Evolutionary conservation across 2,329 filamentous ascomycete genomes (phyloP).

Genomic region (Plectosphaerella cucumerina): DNA sequence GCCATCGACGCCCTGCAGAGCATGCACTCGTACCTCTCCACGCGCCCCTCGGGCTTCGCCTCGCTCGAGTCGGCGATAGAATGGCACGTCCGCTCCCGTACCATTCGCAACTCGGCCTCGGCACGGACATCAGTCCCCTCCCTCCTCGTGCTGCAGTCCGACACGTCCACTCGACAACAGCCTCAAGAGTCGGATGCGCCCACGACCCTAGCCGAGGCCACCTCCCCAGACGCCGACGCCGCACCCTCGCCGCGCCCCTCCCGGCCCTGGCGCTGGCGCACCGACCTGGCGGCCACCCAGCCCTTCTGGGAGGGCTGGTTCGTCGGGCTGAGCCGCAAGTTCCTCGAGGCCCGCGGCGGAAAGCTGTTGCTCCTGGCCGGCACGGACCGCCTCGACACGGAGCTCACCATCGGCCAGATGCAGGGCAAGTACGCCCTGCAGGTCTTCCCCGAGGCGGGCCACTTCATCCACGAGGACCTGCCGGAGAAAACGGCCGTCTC

Average conservation of each 20-base stretch:
- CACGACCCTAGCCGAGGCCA: constrained; percentile 13
- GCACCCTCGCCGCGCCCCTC: constrained; percentile 13
- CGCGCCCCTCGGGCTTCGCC: constrained; percentile 74
- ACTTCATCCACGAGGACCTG: constrained; percentile 95
- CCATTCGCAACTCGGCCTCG: constrained; percentile 77
- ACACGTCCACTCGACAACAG: neutral
- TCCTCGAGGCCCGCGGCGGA: constrained; percentile 74
- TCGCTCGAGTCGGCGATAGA: constrained; percentile 77
- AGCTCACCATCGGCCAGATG: constrained; percentile 95
- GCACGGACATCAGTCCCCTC: constrained; percentile 84
- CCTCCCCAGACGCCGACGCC: neutral
- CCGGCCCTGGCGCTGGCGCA: constrained; percentile 76
- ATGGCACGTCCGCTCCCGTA: constrained; percentile 89
- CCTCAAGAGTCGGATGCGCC: too few species aligned
- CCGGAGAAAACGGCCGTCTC: constrained; percentile 84
- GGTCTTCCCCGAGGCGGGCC: constrained; percentile 90
- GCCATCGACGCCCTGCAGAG: constrained; percentile 91
- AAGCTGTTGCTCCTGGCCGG: constrained; percentile 84
- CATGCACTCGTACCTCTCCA: constrained; percentile 89
- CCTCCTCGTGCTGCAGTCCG: constrained; percentile 52
- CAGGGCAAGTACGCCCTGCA: constrained; percentile 98
- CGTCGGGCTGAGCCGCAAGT: constrained; percentile 80
- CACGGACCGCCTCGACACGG: constrained; percentile 85
- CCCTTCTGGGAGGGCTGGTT: constrained; percentile 97
- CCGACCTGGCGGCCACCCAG: constrained; percentile 77